A percentile compares a stretch with the other conserved stretches of the same genome.
These are phyloP conservation scores for Hyaloperonospora arabidopsidis DNA, from an alignment of 352 stramenopile genomes.

Conservation along the genomic window DNA sequence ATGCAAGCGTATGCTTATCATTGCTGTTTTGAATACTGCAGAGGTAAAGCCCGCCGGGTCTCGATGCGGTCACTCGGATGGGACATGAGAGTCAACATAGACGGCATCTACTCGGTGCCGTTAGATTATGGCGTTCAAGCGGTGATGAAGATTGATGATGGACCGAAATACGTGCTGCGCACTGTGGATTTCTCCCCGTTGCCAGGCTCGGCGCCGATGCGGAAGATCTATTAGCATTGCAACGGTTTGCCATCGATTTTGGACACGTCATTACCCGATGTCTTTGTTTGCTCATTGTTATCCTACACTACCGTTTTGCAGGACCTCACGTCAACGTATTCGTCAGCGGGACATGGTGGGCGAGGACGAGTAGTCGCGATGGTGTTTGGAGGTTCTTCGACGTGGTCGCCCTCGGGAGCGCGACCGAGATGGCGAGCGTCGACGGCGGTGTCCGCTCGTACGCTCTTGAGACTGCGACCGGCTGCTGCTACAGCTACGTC, in stretches of 20 bases:
- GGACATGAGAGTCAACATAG: constrained; percentile 87
- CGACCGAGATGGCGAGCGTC: constrained; percentile 31
- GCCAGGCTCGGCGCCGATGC: constrained; percentile 21
- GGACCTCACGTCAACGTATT: constrained; percentile 9
- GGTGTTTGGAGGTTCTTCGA: constrained; percentile 13
- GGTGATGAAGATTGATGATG: constrained; percentile 84
- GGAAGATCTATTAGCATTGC: constrained; percentile 30
- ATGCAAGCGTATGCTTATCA: constrained; percentile 1
- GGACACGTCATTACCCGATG: background rate
- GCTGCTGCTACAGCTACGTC: constrained; percentile 20
- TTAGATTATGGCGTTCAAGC: constrained; percentile 85
- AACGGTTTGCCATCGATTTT: constrained; percentile 6
- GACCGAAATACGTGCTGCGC: constrained; percentile 80
- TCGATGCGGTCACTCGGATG: constrained; percentile 84
- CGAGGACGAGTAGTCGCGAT: constrained; percentile 20
- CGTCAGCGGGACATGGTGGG: constrained; percentile 31
- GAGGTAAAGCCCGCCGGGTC: constrained; percentile 71
- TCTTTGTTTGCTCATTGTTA: background rate
- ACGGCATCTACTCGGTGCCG: constrained; percentile 82
- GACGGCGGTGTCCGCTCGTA: constrained; percentile 10
- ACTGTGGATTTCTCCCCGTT: constrained; percentile 65
- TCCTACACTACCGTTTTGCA: background rate
- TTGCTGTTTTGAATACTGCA: constrained; percentile 18
- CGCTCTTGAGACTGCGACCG: constrained; percentile 16
- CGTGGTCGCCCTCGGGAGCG: constrained; percentile 23